Percentiles rank a stretch among this genome's conserved stretches.
Conservation (phyloP, 2,329 filamentous ascomycete species). For the Curvularia spicifera region DNA sequence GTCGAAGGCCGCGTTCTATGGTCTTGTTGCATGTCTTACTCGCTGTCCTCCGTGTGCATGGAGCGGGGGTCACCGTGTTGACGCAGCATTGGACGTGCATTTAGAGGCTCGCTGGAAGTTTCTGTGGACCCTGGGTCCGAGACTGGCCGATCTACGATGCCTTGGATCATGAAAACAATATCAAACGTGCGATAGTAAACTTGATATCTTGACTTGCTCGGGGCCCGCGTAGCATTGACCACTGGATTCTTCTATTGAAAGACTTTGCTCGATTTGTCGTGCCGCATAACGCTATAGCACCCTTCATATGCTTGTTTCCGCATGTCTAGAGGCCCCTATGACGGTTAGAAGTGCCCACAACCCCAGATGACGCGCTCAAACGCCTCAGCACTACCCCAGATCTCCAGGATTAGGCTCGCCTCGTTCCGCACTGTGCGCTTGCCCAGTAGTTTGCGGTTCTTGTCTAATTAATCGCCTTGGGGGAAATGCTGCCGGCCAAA, state of each 20-base stretch:
- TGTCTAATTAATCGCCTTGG: slow-evolving; percentile 14
- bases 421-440: slow-evolving; percentile 28
- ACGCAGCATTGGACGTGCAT: slow-evolving; percentile 9
- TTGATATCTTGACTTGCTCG: slow-evolving; percentile 1
- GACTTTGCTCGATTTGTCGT: background rate
- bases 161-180: slow-evolving; percentile 11
- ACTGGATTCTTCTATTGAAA: slow-evolving; percentile 6
- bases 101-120: slow-evolving; percentile 22
- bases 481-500: slow-evolving; percentile 8
- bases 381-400: slow-evolving; percentile 23
- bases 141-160: slow-evolving; percentile 19
- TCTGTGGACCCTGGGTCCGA: slow-evolving; percentile 26
- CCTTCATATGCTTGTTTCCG: slow-evolving; percentile 1
- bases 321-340: slow-evolving; percentile 19
- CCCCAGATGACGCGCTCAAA: slow-evolving; percentile 17
- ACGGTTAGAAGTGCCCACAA: slow-evolving; percentile 14
- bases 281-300: background rate
- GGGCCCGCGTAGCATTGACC: slow-evolving; percentile 4
- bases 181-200: slow-evolving; percentile 4
- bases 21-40: background rate
- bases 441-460: slow-evolving; percentile 13
- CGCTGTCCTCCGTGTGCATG: slow-evolving; percentile 4
- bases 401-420: slow-evolving; percentile 29
- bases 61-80: slow-evolving; percentile 10
- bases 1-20: background rate